Conservation (phyloP, 2,329 filamentous ascomycete genomes). For the Cercospora janseana region DNA sequence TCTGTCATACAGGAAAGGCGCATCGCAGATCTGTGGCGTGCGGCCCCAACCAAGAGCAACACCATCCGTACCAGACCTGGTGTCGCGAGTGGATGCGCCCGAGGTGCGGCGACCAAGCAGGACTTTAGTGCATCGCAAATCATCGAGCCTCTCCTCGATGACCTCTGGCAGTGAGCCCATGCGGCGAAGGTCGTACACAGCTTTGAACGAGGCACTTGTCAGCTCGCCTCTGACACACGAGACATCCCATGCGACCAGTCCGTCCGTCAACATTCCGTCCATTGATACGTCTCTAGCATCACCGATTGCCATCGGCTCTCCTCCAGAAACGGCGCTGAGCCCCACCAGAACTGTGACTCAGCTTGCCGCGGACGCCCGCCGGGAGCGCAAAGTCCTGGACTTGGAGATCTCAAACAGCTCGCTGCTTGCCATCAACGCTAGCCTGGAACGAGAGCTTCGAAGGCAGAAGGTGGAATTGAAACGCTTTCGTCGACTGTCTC, state of each 20-base stretch:
- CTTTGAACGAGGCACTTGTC: constrained; percentile 19
- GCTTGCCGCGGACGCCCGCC: constrained; percentile 79
- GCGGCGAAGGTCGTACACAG: constrained; percentile 36
- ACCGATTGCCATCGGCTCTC: constrained; percentile 15
- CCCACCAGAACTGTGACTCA: constrained; percentile 61
- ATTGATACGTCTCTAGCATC: constrained; percentile 34
- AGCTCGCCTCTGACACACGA: constrained; percentile 28
- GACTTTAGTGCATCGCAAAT: constrained; percentile 31
- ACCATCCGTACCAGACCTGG: constrained; percentile 11
- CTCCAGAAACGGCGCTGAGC: constrained; percentile 32
- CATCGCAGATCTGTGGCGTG: constrained; percentile 47
- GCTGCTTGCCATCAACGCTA: constrained; percentile 89
- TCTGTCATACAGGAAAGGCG: constrained; percentile 51
- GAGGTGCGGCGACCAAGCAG: constrained; percentile 18
- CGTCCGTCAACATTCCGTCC: constrained; percentile 23
- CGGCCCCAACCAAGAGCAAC: constrained; percentile 25
- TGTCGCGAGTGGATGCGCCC: constrained; percentile 1
- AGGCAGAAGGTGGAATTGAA: constrained; percentile 88
- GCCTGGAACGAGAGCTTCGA: constrained; percentile 82
- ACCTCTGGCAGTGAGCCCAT: constrained; percentile 41
- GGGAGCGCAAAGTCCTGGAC: constrained; percentile 92
- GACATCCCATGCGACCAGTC: constrained; percentile 22
- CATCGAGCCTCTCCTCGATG: constrained; percentile 47
- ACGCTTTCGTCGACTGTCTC: constrained; percentile 78
- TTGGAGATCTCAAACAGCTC: constrained; percentile 96